These are phyloP conservation scores for Microthlaspi erraticum DNA, from an alignment of 345 rosid genomes.

Conservation along the genomic window DNA sequence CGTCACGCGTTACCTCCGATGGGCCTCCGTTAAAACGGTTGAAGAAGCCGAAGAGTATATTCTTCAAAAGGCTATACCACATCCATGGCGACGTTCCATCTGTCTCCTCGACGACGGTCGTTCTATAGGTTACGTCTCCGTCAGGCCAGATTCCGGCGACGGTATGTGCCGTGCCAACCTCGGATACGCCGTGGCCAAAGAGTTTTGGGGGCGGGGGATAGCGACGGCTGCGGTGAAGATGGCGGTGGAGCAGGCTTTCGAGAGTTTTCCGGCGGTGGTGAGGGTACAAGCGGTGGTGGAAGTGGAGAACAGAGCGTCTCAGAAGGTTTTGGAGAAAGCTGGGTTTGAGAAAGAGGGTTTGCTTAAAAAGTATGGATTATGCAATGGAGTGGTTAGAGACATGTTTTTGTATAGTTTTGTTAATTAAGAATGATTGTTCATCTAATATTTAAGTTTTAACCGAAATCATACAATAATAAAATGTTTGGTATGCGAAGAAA, in stretches of 20 bases:
- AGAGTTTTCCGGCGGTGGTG: conserved; percentile 40
- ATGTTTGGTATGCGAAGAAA: neutral
- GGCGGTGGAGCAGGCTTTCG: conserved; percentile 21
- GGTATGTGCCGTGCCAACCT: conserved; percentile 17
- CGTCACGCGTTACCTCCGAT: conserved; percentile 39
- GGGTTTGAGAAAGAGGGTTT: conserved; percentile 68
- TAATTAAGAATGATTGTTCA: conserved; percentile 3
- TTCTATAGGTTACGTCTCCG: conserved; percentile 32
- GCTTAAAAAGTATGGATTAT: conserved; percentile 57
- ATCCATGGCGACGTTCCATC: conserved; percentile 36
- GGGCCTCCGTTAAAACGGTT: conserved; percentile 26
- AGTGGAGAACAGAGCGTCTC: conserved; percentile 59
- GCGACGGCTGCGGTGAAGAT: conserved; percentile 37
- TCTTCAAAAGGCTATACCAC: conserved; percentile 35
- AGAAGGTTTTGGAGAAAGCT: conserved; percentile 64
- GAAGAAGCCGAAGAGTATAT: conserved; percentile 38
- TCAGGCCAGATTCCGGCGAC: conserved; percentile 26
- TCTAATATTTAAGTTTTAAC: conserved; percentile 13
- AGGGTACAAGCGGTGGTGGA: conserved; percentile 68
- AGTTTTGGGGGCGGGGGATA: conserved; percentile 37
- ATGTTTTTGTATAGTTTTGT: conserved; percentile 44
- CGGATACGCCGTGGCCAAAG: conserved; percentile 15
- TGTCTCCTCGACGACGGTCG: conserved; percentile 23
- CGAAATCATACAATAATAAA: neutral
- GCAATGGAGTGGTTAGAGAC: conserved; percentile 60